Base-by-base conservation (phyloP, 2,329 filamentous ascomycete genomes). In the Akanthomyces lecanii region DNA sequence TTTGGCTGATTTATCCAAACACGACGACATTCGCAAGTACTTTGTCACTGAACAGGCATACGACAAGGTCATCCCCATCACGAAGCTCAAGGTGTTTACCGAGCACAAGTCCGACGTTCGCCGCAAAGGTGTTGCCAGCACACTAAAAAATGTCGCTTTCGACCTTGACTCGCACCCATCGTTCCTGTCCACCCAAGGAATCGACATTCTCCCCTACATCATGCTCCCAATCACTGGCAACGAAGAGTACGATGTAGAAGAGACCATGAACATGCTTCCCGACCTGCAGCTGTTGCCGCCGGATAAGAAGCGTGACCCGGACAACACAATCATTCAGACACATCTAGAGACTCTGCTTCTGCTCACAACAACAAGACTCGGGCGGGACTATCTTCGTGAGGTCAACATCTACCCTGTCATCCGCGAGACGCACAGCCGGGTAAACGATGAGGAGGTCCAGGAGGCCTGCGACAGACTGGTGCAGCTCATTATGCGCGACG, bases 101-200 rank as follows among this genome's bases (percentile, higher is more conserved):
- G 92, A 96, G 75, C 92, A 97, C 77, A 82, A 85, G 69, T 96
- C 91, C 2, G 84, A 89, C 33, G 87, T 97, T 61, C 86, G 95
- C 63, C 84, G 95, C 61, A 91, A 92, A 70, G 95, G 95, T n/a
- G 93, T 97, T n/a, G 94, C 94, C 8, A 92, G 89, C 65, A 95
- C 92, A 11, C 92, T 99, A 73, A 98, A 98, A 76, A 99, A 99
- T 72, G 86, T 91, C 36, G 87, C 91, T 7, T 98, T 99, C 72
- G 90, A 96, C 70, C 77, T 94, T 6, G 76, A 85, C 3, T 84
- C 89, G 0, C 94, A 98, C 70, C 79, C 85, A 0, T 78, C 82
- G 2, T 87, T 97, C 60, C 77, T 97, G 52, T 82, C 84, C 0
- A 86, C 90, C 58, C 84, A 88, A 21, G 87, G 87, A 45, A 87